Base-by-base conservation (phyloP, 345 rosid species). In the Eucalyptus regnans region DNA sequence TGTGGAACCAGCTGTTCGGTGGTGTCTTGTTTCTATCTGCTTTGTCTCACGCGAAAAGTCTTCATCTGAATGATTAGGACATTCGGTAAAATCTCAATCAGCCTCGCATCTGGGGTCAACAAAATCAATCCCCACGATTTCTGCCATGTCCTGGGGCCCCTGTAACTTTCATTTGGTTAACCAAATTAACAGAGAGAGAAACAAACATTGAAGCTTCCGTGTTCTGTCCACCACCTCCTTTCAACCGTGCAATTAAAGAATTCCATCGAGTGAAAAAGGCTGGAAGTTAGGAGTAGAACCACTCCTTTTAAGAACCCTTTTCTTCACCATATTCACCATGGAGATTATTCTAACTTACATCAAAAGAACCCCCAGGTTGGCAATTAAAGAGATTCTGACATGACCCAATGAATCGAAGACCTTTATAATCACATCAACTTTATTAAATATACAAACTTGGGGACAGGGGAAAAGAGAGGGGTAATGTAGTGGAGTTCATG, bases 321-420 rank as follows among this genome's bases (percentile, higher is more conserved):
- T 31, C 25, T 60, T 33, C 49, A 85, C 37, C 41, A 86, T 88
- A 33, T 88, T 85, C 50, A 29, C 64, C 44, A 20, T 22, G 81
- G 18, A 43, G 33, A 62, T 33, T 62, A 46, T 27, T 37, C 84
- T 62, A 52, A 60, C 88, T 88, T 86, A 13, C 89, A 90, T 89
- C 84, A 91, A 93, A 92, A 92, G 95, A 91, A 94, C 93, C 94
- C 94, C 92, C 93, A 94, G 93, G 95, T 92, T 94, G 94, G 95
- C 94, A 76, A 29, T 50, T 20, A 93, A 91, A 89, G 94, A 93
- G 92, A 92, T 92, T 93, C 94, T 94, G 95, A 92, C 94, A 81
- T 91, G 94, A 91, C 92, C 92, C 95, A 89, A 88, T 91, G 91
- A 92, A 91, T 87, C 89, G 90, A 86, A 37, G 86, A 89, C 84